Conservation (phyloP, 352 stramenopile genomes). For the Phytophthora vignae region DNA sequence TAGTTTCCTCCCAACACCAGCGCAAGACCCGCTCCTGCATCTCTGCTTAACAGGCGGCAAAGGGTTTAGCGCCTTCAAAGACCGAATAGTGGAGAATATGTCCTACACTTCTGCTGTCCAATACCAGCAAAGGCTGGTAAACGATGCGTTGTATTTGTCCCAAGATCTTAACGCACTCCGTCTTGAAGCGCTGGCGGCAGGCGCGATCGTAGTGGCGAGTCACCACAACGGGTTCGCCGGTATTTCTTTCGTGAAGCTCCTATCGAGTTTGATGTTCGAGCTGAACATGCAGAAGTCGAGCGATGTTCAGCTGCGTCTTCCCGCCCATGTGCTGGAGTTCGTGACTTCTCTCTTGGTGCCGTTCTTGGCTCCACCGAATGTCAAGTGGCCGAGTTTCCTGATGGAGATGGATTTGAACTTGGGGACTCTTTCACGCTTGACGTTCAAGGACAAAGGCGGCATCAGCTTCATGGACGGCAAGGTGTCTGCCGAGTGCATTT, state of each 20-base stretch:
- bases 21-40: background rate
- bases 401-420: background rate
- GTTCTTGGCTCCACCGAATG: background rate
- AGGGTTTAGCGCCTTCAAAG: background rate
- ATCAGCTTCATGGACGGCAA: slow-evolving; percentile 7
- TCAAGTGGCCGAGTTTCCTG: slow-evolving; percentile 1
- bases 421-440: background rate
- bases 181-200: background rate
- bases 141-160: too few relatives aligned
- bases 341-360: background rate
- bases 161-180: background rate
- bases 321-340: background rate
- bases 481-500: background rate
- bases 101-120: too few relatives aligned
- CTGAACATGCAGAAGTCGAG: background rate
- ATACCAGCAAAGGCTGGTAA: too few relatives aligned
- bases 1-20: background rate
- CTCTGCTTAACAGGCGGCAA: background rate
- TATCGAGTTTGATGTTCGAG: background rate
- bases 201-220: background rate
- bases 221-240: background rate
- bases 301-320: background rate
- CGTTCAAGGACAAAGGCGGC: background rate
- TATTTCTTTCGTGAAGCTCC: background rate
- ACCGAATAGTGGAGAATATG: background rate